These are phyloP conservation scores for Talaromyces sp. DNA, from an alignment of 2,329 filamentous ascomycete species.

Conservation along the genomic window DNA sequence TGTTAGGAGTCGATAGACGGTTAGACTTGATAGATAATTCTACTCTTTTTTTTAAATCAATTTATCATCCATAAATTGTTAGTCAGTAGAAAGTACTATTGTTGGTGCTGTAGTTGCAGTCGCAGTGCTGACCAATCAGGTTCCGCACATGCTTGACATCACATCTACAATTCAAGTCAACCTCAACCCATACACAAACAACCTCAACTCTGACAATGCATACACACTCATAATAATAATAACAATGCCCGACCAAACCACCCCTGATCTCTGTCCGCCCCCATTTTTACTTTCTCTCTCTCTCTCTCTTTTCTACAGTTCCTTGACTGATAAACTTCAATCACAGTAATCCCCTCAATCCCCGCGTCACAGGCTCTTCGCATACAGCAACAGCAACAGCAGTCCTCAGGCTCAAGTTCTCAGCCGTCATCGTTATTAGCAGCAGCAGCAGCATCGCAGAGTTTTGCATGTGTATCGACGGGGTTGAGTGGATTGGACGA, in stretches of 20 bases:
- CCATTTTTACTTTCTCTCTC: too few relatives aligned
- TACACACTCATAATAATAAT: too few relatives aligned
- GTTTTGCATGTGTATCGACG: slow-evolving; percentile 25
- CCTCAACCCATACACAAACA: too few relatives aligned
- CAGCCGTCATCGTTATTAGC: slow-evolving; percentile 3
- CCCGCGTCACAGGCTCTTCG: slow-evolving; percentile 32
- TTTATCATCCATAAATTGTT: too few relatives aligned
- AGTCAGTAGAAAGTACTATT: too few relatives aligned
- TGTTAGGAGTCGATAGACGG: background rate
- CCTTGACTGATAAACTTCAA: slow-evolving; percentile 10
- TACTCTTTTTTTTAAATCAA: too few relatives aligned
- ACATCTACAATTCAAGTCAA: too few relatives aligned
- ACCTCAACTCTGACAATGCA: too few relatives aligned
- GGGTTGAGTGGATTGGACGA: slow-evolving; percentile 45
- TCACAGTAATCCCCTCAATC: slow-evolving; percentile 25
- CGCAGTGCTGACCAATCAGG: background rate
- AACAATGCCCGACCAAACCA: background rate
- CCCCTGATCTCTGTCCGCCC: background rate
- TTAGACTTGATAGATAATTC: background rate
- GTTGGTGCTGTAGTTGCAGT: too few relatives aligned
- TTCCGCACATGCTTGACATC: background rate
- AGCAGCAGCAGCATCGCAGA: too few relatives aligned
- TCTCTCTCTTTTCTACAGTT: too few relatives aligned
- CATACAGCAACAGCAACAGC: too few relatives aligned
- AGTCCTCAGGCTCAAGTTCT: background rate